Conservation (phyloP, 768 basidiomycete genomes). For the Lactarius psammicola region DNA sequence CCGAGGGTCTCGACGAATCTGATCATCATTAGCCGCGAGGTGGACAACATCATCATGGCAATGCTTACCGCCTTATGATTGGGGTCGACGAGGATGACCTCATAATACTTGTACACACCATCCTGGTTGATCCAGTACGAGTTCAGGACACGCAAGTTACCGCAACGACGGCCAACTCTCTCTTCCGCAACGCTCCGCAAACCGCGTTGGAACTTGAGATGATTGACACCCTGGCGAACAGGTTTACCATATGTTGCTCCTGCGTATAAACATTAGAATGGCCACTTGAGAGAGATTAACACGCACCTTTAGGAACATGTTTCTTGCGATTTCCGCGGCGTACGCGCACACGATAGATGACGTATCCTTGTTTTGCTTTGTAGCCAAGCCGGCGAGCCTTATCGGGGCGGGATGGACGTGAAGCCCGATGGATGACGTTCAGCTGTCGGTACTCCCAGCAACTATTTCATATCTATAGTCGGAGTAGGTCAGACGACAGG, state of each 20-base stretch:
- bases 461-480: constrained; percentile 40
- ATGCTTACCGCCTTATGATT: constrained; percentile 84
- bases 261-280: constrained; percentile 32
- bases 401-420: constrained; percentile 97
- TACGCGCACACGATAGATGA: constrained; percentile 96
- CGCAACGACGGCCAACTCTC: constrained; percentile 94
- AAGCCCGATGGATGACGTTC: constrained; percentile 97
- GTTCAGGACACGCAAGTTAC: constrained; percentile 94
- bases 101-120: constrained; percentile 98
- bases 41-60: background rate
- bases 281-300: background rate
- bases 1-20: constrained; percentile 93
- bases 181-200: constrained; percentile 95
- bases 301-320: constrained; percentile 91
- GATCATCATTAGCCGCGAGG: constrained; percentile 25
- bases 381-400: constrained; percentile 98
- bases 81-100: constrained; percentile 97
- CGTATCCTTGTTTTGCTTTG: constrained; percentile 99
- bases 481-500: background rate
- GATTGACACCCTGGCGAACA: constrained; percentile 98
- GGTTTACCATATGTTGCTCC: constrained; percentile 99
- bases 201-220: constrained; percentile 95
- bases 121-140: constrained; percentile 99
- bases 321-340: constrained; percentile 99
- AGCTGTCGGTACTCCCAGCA: constrained; percentile 99